Conservation (phyloP, 768 basidiomycete genomes). For the Myochromella boudieri region DNA sequence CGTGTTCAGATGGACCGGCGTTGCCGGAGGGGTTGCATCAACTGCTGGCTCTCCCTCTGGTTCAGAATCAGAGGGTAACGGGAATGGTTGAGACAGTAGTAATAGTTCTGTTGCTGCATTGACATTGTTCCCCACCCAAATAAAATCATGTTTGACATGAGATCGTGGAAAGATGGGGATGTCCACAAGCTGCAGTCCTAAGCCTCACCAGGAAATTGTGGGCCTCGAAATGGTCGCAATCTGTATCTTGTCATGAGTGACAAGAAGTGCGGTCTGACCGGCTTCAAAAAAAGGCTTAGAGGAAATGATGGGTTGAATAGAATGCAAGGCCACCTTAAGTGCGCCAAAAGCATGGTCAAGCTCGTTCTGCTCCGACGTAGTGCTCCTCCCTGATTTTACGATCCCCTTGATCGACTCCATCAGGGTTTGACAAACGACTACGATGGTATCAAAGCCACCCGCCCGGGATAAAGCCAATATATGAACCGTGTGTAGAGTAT, state of each 20-base stretch:
- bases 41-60: constrained; percentile 31
- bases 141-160: constrained; percentile 80
- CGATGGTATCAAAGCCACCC: constrained; percentile 70
- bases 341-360: constrained; percentile 77
- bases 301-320: constrained; percentile 74
- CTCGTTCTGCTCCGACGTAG: constrained; percentile 56
- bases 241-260: constrained; percentile 77
- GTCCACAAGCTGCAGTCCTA: constrained; percentile 80
- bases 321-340: constrained; percentile 75
- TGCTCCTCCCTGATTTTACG: constrained; percentile 49
- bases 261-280: constrained; percentile 71
- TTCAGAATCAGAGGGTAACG: constrained; percentile 67
- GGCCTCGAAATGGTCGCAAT: constrained; percentile 79
- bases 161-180: constrained; percentile 81
- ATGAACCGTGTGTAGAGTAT: constrained; percentile 79
- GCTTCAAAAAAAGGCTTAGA: constrained; percentile 84
- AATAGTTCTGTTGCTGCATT: constrained; percentile 87
- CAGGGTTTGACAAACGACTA: constrained; percentile 55
- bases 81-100: constrained; percentile 79
- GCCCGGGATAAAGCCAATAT: constrained; percentile 69
- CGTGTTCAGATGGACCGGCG: too few species aligned
- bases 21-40: neutral
- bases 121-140: constrained; percentile 85
- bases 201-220: constrained; percentile 85
- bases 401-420: constrained; percentile 57